Base-by-base conservation (phyloP, 805 yeast genomes). In the Suhomyces emberorum region DNA sequence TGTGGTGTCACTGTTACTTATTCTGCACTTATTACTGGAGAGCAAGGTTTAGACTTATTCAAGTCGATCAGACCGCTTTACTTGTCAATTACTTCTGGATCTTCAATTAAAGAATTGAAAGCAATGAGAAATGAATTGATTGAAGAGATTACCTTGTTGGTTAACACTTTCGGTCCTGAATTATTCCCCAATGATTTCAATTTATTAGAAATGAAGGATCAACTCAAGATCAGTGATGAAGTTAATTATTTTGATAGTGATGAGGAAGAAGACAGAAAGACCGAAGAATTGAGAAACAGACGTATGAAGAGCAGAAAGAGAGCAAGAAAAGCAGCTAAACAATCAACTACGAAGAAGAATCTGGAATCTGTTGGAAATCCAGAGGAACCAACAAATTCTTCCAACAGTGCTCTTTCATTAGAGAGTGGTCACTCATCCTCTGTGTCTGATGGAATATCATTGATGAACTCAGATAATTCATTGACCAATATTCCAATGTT, bases 1-100 rank as follows among this genome's bases (percentile, higher is more conserved):
- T 60, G 78, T 15, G 81, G 93, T 36, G 87, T 76, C 1, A 55
- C 73, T 19, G 79, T 91, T 11, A 86, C 97, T 0, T 91, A 86
- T 52, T 80, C 95, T n/a, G 96, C 98, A 0, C 71, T 93, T 47
- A 71, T 87, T 18, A 79, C 88, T 39, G 98, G 98, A 36, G 98
- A 93, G 54, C 83, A 81, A 41, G 98, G 98, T 23, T 74, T 87
- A 79, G 98, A 91, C 55, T 72, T 85, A 32, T 74, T 83, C 57
- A 88, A 88, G 55, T 81, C 95, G 3, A 64, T 91, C 38, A 74
- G 88, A 46, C 96, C 98, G 1, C 63, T 91, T 28, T 83, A 83
- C 61, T 57, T 83, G 18, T 77, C 85, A 3, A 57, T 84, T 14
- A 74, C 74, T 8, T 70, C 78, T 16, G 82, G 83, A 27, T 62